Conservation (phyloP, 2,329 filamentous ascomycete species). For the Pleoardoris graminearum region DNA sequence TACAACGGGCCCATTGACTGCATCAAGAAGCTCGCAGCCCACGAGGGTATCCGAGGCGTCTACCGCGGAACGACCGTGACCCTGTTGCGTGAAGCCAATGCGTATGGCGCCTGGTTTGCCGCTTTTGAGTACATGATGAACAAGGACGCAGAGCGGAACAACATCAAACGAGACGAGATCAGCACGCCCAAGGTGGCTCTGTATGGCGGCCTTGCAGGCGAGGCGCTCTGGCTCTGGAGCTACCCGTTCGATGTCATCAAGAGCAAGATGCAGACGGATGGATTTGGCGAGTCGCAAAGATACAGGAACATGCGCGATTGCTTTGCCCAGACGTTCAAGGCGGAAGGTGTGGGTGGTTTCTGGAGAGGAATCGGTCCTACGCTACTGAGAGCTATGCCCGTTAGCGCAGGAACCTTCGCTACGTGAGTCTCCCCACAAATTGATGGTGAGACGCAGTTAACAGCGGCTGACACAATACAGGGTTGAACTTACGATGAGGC, state of each 20-base stretch:
- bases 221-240: slow-evolving; percentile 88
- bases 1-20: slow-evolving; percentile 90
- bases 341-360: slow-evolving; percentile 80
- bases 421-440: slow-evolving; percentile 54
- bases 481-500: slow-evolving; percentile 41
- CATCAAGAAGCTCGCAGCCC: slow-evolving; percentile 75
- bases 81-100: slow-evolving; percentile 83
- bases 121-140: slow-evolving; percentile 98
- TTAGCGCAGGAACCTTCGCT: slow-evolving; percentile 96
- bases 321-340: slow-evolving; percentile 78
- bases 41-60: slow-evolving; percentile 71
- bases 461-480: slow-evolving; percentile 16
- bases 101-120: slow-evolving; percentile 95
- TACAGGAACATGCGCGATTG: slow-evolving; percentile 87
- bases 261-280: slow-evolving; percentile 99
- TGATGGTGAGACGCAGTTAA: neutral
- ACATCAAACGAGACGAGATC: slow-evolving; percentile 73
- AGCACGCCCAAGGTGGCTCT: slow-evolving; percentile 83
- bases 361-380: slow-evolving; percentile 95
- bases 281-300: slow-evolving; percentile 71
- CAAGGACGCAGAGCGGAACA: slow-evolving; percentile 77
- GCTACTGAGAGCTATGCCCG: slow-evolving; percentile 91
- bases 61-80: slow-evolving; percentile 91
- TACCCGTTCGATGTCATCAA: slow-evolving; percentile 98
- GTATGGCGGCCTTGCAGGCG: slow-evolving; percentile 91